Percentiles rank a stretch among this genome's conserved stretches.
Evolutionary conservation across 1,284 basidiomycete genomes (phyloP).

Genomic region (Cutaneotrichosporon cavernicola): DNA sequence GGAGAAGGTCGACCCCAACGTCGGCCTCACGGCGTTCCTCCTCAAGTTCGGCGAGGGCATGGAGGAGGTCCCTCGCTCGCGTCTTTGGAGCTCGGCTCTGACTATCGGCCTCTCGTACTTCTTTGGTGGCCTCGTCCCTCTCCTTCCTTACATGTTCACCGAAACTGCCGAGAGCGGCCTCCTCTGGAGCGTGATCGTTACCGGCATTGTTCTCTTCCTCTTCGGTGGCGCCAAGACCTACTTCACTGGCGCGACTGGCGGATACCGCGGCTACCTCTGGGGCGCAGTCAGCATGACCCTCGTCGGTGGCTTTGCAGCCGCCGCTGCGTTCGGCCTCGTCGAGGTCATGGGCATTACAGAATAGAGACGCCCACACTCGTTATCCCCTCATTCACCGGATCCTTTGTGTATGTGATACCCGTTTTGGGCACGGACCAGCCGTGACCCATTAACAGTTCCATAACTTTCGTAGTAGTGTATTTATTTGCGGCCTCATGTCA

Average conservation of each 20-base stretch:
- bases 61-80: constrained; percentile 74
- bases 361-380: constrained; percentile 11
- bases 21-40: constrained; percentile 83
- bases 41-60: constrained; percentile 89
- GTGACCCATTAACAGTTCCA: neutral
- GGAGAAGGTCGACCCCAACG: constrained; percentile 52
- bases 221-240: constrained; percentile 89
- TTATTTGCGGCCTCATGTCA: neutral
- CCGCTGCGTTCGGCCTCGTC: constrained; percentile 82
- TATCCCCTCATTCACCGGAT: constrained; percentile 3
- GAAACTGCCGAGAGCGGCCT: constrained; percentile 54
- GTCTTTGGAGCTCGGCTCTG: constrained; percentile 77
- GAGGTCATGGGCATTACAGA: constrained; percentile 64
- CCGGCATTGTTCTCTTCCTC: constrained; percentile 77
- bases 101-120: constrained; percentile 85
- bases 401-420: constrained; percentile 3
- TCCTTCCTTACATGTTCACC: constrained; percentile 88
- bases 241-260: constrained; percentile 72
- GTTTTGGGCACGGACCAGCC: neutral
- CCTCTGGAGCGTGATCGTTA: constrained; percentile 59
- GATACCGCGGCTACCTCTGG: constrained; percentile 64
- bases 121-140: constrained; percentile 77
- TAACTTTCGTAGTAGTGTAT: neutral
- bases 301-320: constrained; percentile 84
- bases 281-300: constrained; percentile 85